Evolutionary conservation across 345 rosid species (phyloP).

Genomic region (Sapria himalayana): DNA sequence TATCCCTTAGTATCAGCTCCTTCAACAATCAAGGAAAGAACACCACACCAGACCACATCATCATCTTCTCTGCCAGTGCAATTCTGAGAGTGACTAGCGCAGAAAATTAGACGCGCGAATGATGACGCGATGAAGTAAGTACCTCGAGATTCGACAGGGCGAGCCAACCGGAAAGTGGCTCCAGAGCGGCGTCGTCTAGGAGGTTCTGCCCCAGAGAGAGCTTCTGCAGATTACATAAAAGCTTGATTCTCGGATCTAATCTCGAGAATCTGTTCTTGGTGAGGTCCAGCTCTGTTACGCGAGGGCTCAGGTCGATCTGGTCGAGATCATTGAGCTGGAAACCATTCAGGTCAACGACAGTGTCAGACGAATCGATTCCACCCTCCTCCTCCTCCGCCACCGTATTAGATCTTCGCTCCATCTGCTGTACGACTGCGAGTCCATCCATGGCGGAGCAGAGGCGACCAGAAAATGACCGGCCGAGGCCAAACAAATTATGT

Average conservation of each 20-base stretch:
- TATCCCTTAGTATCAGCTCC: slow-evolving; percentile 84
- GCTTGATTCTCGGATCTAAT: slow-evolving; percentile 54
- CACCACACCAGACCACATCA: too few species aligned
- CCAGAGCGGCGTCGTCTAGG: slow-evolving; percentile 46
- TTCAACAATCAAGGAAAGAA: too few species aligned
- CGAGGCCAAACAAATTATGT: too few species aligned
- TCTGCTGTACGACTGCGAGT: too few species aligned
- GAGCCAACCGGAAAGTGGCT: slow-evolving; percentile 46
- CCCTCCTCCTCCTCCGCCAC: too few species aligned
- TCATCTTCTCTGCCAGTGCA: too few species aligned
- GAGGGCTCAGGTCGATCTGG: slow-evolving; percentile 37
- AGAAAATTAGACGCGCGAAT: too few species aligned
- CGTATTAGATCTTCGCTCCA: too few species aligned
- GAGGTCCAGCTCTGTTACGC: slow-evolving; percentile 69
- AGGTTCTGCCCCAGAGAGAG: slow-evolving; percentile 83
- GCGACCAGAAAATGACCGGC: too few species aligned
- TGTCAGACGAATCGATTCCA: slow-evolving; percentile 29
- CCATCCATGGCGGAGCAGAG: too few species aligned
- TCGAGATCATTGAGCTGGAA: slow-evolving; percentile 76
- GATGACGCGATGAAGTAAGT: too few species aligned
- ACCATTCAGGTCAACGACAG: slow-evolving; percentile 72
- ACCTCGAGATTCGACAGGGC: slow-evolving; percentile 72
- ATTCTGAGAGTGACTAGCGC: too few species aligned
- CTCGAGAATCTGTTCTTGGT: slow-evolving; percentile 68
- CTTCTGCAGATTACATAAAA: slow-evolving; percentile 51